Conservation (phyloP, 2,329 filamentous ascomycete species). For the Exophiala bonariae region DNA sequence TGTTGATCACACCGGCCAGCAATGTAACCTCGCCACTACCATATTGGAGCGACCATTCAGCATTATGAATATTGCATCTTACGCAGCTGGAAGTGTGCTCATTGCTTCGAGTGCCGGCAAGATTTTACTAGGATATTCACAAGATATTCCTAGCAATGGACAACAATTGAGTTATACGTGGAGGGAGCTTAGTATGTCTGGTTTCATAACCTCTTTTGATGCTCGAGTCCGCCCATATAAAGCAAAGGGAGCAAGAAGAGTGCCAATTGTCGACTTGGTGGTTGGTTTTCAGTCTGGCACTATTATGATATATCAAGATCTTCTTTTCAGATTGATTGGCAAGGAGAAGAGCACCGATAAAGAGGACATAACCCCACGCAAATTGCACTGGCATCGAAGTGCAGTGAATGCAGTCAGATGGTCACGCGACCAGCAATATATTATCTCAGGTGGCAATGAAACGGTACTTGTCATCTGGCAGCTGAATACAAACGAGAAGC, state of each 20-base stretch:
- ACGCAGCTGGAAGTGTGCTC: slow-evolving; percentile 33
- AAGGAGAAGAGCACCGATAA: slow-evolving; percentile 43
- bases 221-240: slow-evolving; percentile 21
- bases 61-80: slow-evolving; percentile 14
- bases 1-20: slow-evolving; percentile 1
- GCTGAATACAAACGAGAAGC: slow-evolving; percentile 77
- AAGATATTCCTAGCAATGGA: slow-evolving; percentile 33
- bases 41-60: slow-evolving; percentile 6
- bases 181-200: slow-evolving; percentile 56
- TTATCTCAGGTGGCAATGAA: slow-evolving; percentile 90
- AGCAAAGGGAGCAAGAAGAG: slow-evolving; percentile 30
- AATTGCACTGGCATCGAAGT: slow-evolving; percentile 88
- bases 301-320: slow-evolving; percentile 79
- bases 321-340: slow-evolving; percentile 57
- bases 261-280: slow-evolving; percentile 66
- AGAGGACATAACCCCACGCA: slow-evolving; percentile 56
- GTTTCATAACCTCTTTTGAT: slow-evolving; percentile 68
- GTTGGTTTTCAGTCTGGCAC: slow-evolving; percentile 75
- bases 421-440: slow-evolving; percentile 90
- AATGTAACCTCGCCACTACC: slow-evolving; percentile 1
- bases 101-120: slow-evolving; percentile 41
- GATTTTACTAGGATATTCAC: slow-evolving; percentile 61
- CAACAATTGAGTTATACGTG: slow-evolving; percentile 48
- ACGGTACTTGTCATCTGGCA: slow-evolving; percentile 92
- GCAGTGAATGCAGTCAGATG: slow-evolving; percentile 84